Percentiles rank a stretch among this genome's conserved stretches.
Conservation (phyloP, 805 yeast species). For the Yamadazyma ubonensis region DNA sequence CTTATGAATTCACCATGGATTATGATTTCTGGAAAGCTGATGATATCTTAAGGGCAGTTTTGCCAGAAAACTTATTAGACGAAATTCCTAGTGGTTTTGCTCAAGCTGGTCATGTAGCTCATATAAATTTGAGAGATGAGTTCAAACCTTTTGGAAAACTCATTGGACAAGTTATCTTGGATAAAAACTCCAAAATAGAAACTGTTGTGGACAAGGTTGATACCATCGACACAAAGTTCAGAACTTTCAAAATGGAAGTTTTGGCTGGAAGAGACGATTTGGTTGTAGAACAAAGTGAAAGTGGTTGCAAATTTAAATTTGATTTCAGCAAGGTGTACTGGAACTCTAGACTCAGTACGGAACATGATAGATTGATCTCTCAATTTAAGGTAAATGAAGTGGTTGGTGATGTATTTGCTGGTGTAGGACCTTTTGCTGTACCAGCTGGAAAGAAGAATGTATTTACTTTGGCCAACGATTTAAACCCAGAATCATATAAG, state of each 20-base stretch:
- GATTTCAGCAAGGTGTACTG: conserved; percentile 95
- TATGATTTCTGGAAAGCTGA: conserved; percentile 89
- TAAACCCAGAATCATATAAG: conserved; percentile 82
- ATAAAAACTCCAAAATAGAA: conserved; percentile 75
- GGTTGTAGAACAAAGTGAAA: conserved; percentile 81
- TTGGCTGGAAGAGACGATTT: conserved; percentile 81
- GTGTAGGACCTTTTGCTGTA: conserved; percentile 97
- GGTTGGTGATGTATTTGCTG: conserved; percentile 95
- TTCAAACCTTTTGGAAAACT: conserved; percentile 76
- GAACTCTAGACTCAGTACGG: conserved; percentile 94
- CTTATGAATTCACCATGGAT: conserved; percentile 55
- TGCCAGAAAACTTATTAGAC: conserved; percentile 67
- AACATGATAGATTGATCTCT: conserved; percentile 77
- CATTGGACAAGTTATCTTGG: conserved; percentile 88
- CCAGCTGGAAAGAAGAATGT: conserved; percentile 89
- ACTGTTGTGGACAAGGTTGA: conserved; percentile 94
- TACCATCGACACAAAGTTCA: conserved; percentile 78
- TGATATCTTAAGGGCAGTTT: conserved; percentile 71
- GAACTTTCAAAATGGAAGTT: conserved; percentile 93
- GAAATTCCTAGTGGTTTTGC: conserved; percentile 91
- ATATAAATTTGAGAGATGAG: conserved; percentile 78
- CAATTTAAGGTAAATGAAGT: conserved; percentile 65
- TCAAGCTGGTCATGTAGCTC: conserved; percentile 94
- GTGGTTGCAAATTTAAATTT: conserved; percentile 80
- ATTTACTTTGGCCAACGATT: conserved; percentile 85